Conservation (phyloP, 495 filamentous ascomycete species). For the Talaromyces thailandensis region DNA sequence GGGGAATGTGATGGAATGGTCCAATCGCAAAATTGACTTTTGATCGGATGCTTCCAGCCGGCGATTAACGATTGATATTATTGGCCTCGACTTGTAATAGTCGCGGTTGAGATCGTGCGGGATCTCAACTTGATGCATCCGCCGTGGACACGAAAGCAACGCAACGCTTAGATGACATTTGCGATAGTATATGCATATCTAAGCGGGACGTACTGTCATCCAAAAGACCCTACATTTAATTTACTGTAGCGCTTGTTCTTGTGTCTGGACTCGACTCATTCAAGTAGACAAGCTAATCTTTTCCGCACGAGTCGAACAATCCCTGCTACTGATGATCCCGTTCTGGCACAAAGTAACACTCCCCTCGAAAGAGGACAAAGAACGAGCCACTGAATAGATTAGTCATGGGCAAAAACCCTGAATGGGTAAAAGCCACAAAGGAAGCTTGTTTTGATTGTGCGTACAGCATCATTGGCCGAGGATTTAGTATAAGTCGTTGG, state of each 20-base stretch:
- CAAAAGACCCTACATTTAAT: background rate
- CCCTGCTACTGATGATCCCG: background rate
- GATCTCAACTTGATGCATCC: background rate
- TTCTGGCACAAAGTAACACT: background rate
- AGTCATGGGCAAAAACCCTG: background rate
- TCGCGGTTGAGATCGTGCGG: conserved; percentile 6
- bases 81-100: background rate
- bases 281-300: background rate
- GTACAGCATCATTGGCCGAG: background rate
- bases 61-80: conserved; percentile 4
- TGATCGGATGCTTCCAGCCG: background rate
- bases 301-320: background rate
- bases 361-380: background rate
- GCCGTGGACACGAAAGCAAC: background rate
- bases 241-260: background rate
- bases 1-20: background rate
- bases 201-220: background rate
- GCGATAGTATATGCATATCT: background rate
- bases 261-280: background rate
- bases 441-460: background rate
- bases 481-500: background rate
- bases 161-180: background rate
- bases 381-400: background rate
- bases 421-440: background rate
- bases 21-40: background rate